phyloP scores from a whole-genome alignment of 78 protist genomes.

The Mantamonas sphyraenae region DNA sequence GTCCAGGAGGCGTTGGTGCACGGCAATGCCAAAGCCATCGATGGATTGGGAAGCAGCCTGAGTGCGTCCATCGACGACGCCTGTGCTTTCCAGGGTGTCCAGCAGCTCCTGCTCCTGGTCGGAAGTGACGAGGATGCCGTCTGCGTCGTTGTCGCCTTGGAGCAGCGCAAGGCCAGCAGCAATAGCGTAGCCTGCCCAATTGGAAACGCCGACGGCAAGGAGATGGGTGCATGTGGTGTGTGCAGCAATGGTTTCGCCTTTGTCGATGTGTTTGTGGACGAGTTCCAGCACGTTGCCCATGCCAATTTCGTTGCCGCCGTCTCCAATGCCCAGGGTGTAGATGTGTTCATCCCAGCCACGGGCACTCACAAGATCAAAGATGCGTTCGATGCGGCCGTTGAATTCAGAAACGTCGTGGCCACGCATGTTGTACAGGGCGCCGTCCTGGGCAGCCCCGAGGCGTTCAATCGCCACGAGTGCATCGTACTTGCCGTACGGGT shows the following conservation, averaged over 20 bases:
- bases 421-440: not conserved
- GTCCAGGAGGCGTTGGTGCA: too few relatives aligned
- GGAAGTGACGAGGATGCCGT: not conserved
- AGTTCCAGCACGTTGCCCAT: not conserved
- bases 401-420: not conserved
- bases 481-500: not conserved
- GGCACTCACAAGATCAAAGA: not conserved
- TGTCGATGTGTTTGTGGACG: not conserved
- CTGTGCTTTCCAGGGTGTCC: not conserved
- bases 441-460: not conserved
- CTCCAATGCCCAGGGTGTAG: not conserved
- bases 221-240: not conserved
- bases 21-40: not conserved
- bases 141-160: not conserved
- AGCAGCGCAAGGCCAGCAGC: not conserved
- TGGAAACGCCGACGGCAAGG: not conserved
- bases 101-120: not conserved
- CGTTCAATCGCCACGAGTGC: not conserved
- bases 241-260: not conserved
- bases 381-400: too few relatives aligned
- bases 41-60: not conserved
- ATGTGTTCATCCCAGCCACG: not conserved
- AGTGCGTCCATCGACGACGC: not conserved
- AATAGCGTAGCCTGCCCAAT: not conserved
- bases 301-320: constrained; percentile 7